Percentiles rank a stretch among this genome's conserved stretches.
These are phyloP conservation scores for Blastobotrys parvus DNA, from an alignment of 805 yeast genomes.

Conservation along the genomic window DNA sequence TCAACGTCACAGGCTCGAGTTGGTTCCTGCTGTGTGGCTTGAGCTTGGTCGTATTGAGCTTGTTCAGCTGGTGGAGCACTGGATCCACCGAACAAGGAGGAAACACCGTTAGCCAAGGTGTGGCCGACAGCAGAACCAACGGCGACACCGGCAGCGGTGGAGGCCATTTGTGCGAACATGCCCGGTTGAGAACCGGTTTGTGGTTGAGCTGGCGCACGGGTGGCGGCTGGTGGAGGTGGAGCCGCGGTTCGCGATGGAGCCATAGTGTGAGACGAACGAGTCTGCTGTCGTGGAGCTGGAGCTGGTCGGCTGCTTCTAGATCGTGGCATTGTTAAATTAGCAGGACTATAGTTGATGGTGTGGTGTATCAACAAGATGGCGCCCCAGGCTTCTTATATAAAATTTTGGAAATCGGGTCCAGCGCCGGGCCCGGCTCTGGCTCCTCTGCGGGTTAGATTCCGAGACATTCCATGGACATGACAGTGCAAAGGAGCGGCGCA, in stretches of 20 bases:
- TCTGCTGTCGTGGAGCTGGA: conserved; percentile 15
- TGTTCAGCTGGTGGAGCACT: conserved; percentile 44
- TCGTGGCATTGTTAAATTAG: conserved; percentile 14
- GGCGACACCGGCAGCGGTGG: conserved; percentile 99
- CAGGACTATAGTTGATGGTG: background rate
- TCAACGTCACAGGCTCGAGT: conserved; percentile 74
- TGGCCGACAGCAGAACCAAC: conserved; percentile 98
- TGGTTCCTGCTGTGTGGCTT: conserved; percentile 32
- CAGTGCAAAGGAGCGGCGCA: no score
- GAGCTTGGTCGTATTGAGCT: conserved; percentile 33
- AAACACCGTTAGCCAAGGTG: conserved; percentile 90
- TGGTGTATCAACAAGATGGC: no score
- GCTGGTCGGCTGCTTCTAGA: conserved; percentile 13
- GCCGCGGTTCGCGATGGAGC: conserved; percentile 54
- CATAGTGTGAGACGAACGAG: conserved; percentile 23
- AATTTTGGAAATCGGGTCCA: no score
- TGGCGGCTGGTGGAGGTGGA: conserved; percentile 35
- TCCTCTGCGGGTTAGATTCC: no score
- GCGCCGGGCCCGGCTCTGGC: no score
- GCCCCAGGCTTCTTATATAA: no score
- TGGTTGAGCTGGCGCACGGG: conserved; percentile 43
- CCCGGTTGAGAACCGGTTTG: conserved; percentile 62
- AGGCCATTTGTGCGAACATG: conserved; percentile 92
- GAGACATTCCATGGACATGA: no score
- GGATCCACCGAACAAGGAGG: conserved; percentile 74